Percentiles rank a stretch among this genome's conserved stretches.
Evolutionary conservation across 2,329 filamentous ascomycete species (phyloP).

Genomic region (Ophiostoma tasmaniense): DNA sequence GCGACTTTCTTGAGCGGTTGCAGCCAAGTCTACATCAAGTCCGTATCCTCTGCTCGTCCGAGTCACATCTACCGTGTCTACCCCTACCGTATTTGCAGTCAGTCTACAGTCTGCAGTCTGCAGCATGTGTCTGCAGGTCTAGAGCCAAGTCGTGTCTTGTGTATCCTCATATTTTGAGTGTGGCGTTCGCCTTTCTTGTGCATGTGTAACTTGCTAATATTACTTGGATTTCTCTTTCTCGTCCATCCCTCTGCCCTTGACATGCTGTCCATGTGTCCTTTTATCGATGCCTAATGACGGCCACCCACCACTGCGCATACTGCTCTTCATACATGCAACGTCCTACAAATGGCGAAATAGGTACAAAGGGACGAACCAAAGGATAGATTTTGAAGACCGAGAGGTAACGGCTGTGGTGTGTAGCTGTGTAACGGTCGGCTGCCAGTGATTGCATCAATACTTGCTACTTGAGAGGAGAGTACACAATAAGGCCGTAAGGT

Average conservation of each 20-base stretch:
- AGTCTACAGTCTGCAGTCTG: background rate
- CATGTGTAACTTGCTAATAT: background rate
- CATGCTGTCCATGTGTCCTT: background rate
- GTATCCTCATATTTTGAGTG: slow-evolving; percentile 8
- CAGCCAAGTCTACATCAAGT: too few relatives aligned
- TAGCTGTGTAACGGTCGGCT: background rate
- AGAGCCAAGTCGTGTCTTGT: background rate
- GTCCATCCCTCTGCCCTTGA: background rate
- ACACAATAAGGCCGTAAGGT: slow-evolving; percentile 16
- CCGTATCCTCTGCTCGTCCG: background rate
- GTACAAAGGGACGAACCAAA: background rate
- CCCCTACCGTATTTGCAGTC: background rate
- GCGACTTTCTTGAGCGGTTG: background rate
- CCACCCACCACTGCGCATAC: background rate
- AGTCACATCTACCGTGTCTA: background rate
- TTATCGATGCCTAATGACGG: too few relatives aligned
- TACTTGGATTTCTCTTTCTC: background rate
- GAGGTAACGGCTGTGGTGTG: background rate
- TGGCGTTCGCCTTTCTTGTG: slow-evolving; percentile 10
- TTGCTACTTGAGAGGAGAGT: background rate
- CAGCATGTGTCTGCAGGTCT: background rate
- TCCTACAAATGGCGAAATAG: background rate
- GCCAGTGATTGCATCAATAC: background rate
- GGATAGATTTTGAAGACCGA: background rate
- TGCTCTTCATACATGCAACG: background rate